Conservation (phyloP, 2,329 filamentous ascomycete genomes). For the Verticillium alfalfae region DNA sequence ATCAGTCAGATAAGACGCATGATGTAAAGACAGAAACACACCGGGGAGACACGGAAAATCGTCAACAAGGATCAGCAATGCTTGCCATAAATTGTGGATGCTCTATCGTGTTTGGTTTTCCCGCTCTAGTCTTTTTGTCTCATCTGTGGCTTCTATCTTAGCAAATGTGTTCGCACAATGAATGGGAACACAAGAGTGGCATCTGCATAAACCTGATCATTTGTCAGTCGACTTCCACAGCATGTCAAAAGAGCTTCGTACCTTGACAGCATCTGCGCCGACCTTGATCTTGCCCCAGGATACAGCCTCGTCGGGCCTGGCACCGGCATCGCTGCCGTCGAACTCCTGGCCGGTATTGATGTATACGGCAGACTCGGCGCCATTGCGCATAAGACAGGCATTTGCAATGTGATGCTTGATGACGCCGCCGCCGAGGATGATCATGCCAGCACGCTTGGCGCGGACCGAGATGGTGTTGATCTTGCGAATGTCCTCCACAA, state of each 20-base stretch:
- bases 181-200: slow-evolving; percentile 61
- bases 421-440: slow-evolving; percentile 90
- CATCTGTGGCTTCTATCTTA: slow-evolving; percentile 26
- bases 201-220: slow-evolving; percentile 53
- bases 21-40: too few species aligned
- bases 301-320: slow-evolving; percentile 90
- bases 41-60: too few species aligned
- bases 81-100: background rate
- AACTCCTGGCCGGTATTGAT: slow-evolving; percentile 98
- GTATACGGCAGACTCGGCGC: slow-evolving; percentile 93
- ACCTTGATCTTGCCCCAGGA: slow-evolving; percentile 98
- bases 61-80: background rate
- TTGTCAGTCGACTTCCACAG: background rate
- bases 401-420: slow-evolving; percentile 99
- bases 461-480: slow-evolving; percentile 90
- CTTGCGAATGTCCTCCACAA: slow-evolving; percentile 86
- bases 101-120: background rate
- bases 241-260: slow-evolving; percentile 27
- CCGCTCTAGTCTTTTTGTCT: background rate
- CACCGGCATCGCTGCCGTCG: slow-evolving; percentile 93
- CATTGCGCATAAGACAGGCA: slow-evolving; percentile 94
- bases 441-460: slow-evolving; percentile 87
- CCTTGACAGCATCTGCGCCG: slow-evolving; percentile 85
- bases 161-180: slow-evolving; percentile 65
- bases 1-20: too few species aligned